Base-by-base conservation (phyloP, 768 basidiomycete genomes). In the Agrocybe praecox region DNA sequence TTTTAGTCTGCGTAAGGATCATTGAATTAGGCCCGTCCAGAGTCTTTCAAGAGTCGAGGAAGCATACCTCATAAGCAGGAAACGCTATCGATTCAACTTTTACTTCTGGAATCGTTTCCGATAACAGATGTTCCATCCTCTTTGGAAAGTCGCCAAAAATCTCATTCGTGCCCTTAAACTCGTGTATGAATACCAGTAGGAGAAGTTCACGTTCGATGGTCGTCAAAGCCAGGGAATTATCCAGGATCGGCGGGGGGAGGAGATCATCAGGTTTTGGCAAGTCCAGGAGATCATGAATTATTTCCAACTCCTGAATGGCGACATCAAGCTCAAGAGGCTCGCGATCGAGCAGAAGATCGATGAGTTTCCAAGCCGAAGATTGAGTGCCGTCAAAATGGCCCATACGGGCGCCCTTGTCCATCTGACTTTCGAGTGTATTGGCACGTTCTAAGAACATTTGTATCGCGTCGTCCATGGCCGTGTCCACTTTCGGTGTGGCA, bases 91-190 rank as follows among this genome's bases (percentile, higher is more conserved):
- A 89, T 68, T 96, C 90, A 10, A 91, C 85, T 29, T 66, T 66
- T 5, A 84, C 72, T 36, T 82, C 74, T 2, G 75, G 69, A 22
- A 90, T 75, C 0, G 85, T 88, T 64, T 90, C 83, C 7, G 85
- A 75, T 4, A 96, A 76, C 43, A 94, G 72, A 65, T 96, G 92
- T 57, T 85, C 83, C 24, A 98, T 75, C 50, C 93, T 79, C 49
- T 86, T 79, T 1, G 95, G 95, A 63, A 97, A 98, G 55, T 80
- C 77, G 34, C 74, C 77, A 59, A 95, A 95, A 0, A 90, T 90
- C 15, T 83, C 78, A 56, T 92, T 88, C 14, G 74, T 76, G 26
- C 74, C 79, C 60, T 81, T 81, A 68, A 78, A 92, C 69, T 92
- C 92, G 62, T 94, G 92, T 24, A 94, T 87, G 66, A 92, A 94